These are phyloP conservation scores for Parsonsia alboflavescens DNA, from an alignment of 257 asterid species.

Conservation along the genomic window DNA sequence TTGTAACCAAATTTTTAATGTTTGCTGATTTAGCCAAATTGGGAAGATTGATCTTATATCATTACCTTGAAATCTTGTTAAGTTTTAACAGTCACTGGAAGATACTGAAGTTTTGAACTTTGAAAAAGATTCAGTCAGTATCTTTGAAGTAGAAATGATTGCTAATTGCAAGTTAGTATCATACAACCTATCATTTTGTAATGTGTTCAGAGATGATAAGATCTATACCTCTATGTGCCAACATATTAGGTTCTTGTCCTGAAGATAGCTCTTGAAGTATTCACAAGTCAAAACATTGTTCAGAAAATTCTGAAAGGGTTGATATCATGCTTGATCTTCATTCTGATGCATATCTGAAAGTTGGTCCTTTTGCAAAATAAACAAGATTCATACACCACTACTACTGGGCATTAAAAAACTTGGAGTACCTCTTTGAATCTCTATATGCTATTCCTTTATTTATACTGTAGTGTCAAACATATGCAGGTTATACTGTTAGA, in stretches of 20 bases:
- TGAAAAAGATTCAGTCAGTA: background rate
- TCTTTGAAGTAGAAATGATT: background rate
- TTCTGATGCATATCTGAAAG: background rate
- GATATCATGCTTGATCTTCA: background rate
- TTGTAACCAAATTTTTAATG: too few species aligned
- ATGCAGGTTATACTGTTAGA: constrained; percentile 76
- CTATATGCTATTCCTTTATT: constrained; percentile 3
- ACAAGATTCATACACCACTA: background rate
- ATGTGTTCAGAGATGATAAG: too few species aligned
- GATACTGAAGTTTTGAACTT: background rate
- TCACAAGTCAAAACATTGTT: background rate
- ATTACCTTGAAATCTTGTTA: background rate
- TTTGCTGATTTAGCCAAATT: too few species aligned
- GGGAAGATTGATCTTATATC: too few species aligned
- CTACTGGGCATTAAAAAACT: background rate
- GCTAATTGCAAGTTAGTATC: background rate
- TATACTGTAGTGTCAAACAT: constrained; percentile 10
- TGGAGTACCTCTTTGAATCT: constrained; percentile 7
- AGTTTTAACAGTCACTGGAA: background rate
- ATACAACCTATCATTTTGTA: too few species aligned
- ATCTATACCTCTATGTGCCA: background rate
- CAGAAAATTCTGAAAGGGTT: background rate
- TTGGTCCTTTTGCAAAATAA: background rate
- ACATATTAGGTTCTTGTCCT: background rate
- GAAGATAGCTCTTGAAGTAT: background rate